Conservation (phyloP, 371 early-diverging fungal genomes). For the Circinella umbellata region DNA sequence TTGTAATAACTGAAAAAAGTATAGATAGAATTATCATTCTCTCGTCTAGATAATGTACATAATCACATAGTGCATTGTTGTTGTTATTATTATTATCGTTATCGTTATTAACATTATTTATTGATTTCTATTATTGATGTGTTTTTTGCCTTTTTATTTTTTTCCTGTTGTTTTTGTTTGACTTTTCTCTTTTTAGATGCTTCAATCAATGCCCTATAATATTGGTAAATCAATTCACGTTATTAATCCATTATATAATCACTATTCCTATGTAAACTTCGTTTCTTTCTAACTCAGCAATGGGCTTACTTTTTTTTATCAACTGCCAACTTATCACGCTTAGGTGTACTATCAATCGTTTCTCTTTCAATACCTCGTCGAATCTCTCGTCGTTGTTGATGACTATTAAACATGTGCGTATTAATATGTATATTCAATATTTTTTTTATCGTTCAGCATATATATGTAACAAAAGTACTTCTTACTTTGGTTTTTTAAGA, state of each 20-base stretch:
- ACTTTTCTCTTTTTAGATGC: constrained; percentile 46
- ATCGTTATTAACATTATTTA: too few species aligned
- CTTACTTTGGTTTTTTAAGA: constrained; percentile 76
- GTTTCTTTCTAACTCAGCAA: not conserved
- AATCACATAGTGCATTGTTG: too few species aligned
- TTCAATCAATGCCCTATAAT: constrained; percentile 40
- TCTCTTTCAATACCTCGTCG: constrained; percentile 36
- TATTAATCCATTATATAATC: too few species aligned
- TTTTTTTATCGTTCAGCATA: not conserved
- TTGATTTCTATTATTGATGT: not conserved
- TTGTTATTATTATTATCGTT: not conserved
- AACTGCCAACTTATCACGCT: constrained; percentile 32
- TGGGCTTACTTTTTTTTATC: constrained; percentile 33
- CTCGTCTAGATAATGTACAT: too few species aligned
- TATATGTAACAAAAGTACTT: not conserved
- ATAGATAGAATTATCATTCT: not conserved
- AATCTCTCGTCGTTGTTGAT: constrained; percentile 31
- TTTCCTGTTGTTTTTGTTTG: constrained; percentile 25
- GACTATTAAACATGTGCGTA: constrained; percentile 13
- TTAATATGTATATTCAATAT: not conserved
- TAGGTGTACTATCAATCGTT: constrained; percentile 36
- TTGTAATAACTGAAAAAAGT: not conserved
- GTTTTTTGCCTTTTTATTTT: constrained; percentile 21
- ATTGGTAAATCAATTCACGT: too few species aligned
- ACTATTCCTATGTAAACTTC: too few species aligned